Evolutionary conservation across 1,284 basidiomycete species (phyloP).

Genomic region (Ganoderma multipileum): DNA sequence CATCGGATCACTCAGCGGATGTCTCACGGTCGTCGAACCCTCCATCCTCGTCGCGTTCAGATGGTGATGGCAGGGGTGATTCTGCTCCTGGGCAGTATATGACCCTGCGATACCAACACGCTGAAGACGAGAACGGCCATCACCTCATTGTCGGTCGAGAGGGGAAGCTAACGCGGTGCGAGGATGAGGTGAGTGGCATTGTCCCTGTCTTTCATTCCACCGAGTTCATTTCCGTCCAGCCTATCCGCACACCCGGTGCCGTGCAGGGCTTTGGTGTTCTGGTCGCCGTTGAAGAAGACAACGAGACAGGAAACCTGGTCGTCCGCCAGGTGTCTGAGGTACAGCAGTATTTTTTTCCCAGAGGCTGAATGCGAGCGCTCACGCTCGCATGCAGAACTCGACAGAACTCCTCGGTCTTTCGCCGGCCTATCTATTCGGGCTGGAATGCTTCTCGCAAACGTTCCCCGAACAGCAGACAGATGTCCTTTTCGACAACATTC

Average conservation of each 20-base stretch:
- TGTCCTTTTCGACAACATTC: constrained; percentile 80
- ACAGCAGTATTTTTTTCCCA: constrained; percentile 6
- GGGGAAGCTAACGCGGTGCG: constrained; percentile 73
- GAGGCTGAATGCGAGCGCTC: neutral
- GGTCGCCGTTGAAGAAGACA: constrained; percentile 75
- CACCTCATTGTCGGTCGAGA: constrained; percentile 80
- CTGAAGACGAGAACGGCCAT: constrained; percentile 73
- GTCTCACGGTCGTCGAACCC: constrained; percentile 23
- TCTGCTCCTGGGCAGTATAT: constrained; percentile 41
- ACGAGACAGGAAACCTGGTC: constrained; percentile 62
- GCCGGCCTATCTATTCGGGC: constrained; percentile 79
- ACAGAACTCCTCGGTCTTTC: constrained; percentile 77
- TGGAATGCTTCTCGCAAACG: constrained; percentile 80
- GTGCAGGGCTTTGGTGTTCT: constrained; percentile 89
- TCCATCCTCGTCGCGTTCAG: constrained; percentile 15
- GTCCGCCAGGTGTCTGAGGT: constrained; percentile 89
- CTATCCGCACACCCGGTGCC: constrained; percentile 86
- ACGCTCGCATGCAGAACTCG: constrained; percentile 56
- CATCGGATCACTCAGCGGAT: constrained; percentile 28
- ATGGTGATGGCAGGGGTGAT: constrained; percentile 20
- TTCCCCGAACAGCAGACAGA: constrained; percentile 77
- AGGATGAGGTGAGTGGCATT: constrained; percentile 72
- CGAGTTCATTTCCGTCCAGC: constrained; percentile 48
- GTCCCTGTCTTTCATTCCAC: neutral
- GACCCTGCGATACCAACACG: constrained; percentile 74